Base-by-base conservation (phyloP, 225 moss, liverwort and hornwort genomes). In the Bryoerythrophyllum caledonicum region DNA sequence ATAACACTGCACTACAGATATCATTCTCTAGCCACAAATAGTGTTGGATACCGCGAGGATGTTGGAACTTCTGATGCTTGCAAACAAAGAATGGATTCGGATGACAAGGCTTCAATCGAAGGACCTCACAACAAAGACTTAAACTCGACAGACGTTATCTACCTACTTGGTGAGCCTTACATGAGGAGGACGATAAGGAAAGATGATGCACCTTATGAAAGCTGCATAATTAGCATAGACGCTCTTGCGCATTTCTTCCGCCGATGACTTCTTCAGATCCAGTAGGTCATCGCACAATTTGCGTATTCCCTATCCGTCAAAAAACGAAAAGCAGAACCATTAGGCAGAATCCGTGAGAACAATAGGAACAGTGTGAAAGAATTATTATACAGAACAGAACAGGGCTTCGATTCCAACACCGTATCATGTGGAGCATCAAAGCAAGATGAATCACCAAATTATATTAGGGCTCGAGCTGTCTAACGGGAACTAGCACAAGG, bases 221-320 rank as follows among this genome's bases (percentile, higher is more conserved):
- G 93, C 93, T 37, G 87, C 85, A 74, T 93, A 93, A 71, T 93
- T 93, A 24, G 93, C 93, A 79, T 91, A 93, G 9, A 90, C 93
- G 63, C 90, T 93, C 72, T 85, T 87, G 34, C 90, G 88, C 93
- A 93, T 93, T 77, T 93, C 93, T 78, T 93, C 93, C 10, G 93
- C 93, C 54, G 93, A 93, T 5, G 89, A 89, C 67, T 84, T 89
- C 82, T 93, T 93, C 82, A 93, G 78, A 73, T 87, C 90, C 64
- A 89, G 84, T 32, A 93, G 75, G 63, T 93, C 93, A 30, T 84
- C 79, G 71, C 93, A 91, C 14, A 93, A 82, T 74, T 84, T 89
- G 67, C 89, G 80, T 61, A 93, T 91, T 28, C 87, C 90, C 88
- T 89, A 69, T 48, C 61, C 65, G 37, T 37, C 51, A 15, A 27